A percentile compares a stretch with the other conserved stretches of the same genome.
Conservation (phyloP, 331 rosid genomes). For the Malus hybrid region DNA sequence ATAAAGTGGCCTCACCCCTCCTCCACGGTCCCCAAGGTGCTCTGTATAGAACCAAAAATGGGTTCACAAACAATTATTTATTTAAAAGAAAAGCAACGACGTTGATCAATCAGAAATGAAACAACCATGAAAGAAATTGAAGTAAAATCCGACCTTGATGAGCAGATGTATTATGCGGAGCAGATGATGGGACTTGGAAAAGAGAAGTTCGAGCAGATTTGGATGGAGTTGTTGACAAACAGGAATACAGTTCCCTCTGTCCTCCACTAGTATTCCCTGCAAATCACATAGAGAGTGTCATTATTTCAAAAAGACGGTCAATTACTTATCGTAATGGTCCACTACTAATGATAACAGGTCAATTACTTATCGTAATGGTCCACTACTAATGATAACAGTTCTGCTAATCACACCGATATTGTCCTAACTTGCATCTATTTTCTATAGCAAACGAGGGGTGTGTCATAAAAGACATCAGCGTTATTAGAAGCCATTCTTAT, state of each 20-base stretch:
- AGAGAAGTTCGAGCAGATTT: neutral
- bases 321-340: no score
- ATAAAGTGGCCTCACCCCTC: neutral
- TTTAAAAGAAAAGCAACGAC: neutral
- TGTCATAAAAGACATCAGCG: no score
- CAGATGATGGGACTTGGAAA: neutral
- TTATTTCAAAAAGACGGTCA: neutral
- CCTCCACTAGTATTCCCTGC: neutral
- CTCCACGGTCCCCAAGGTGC: neutral
- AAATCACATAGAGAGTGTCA: neutral
- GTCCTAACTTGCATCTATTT: neutral
- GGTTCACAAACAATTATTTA: neutral
- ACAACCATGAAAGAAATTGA: neutral
- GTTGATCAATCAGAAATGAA: neutral
- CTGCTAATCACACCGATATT: no score
- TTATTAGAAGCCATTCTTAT: neutral
- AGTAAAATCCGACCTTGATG: neutral
- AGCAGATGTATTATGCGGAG: neutral
- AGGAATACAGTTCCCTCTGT: neutral
- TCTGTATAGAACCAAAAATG: neutral
- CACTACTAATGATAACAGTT: no score
- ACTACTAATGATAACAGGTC: neutral
- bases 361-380: no score
- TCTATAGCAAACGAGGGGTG: neutral
- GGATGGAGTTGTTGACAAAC: neutral